Percentiles rank a stretch among this genome's conserved stretches.
These are phyloP conservation scores for Penicillium sp. DNA, from an alignment of 2,329 filamentous ascomycete species.

Conservation along the genomic window DNA sequence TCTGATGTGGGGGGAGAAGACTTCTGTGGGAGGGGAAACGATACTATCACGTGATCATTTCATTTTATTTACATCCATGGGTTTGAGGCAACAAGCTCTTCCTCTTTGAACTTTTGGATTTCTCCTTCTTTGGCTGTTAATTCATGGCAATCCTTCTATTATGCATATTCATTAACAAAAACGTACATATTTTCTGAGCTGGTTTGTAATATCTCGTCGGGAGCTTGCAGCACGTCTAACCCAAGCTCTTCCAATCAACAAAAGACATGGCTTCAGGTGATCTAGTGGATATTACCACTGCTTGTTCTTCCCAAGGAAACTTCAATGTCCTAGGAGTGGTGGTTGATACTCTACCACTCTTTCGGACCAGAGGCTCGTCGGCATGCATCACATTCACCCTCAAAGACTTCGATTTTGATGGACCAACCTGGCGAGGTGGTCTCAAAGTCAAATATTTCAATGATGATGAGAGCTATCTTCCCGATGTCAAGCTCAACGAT, in stretches of 20 bases:
- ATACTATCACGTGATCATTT: conserved; percentile 21
- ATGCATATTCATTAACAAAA: neutral
- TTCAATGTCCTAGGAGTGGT: conserved; percentile 70
- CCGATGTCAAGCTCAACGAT: conserved; percentile 56
- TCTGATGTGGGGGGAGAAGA: conserved; percentile 17
- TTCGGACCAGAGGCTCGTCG: conserved; percentile 55
- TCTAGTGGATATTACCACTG: conserved; percentile 52
- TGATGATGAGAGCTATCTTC: conserved; percentile 43
- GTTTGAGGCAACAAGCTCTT: neutral
- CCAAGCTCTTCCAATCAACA: conserved; percentile 1
- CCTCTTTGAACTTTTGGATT: neutral
- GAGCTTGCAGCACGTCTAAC: neutral
- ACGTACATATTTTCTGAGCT: neutral
- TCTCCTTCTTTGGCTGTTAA: neutral
- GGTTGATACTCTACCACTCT: conserved; percentile 61
- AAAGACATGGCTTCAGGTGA: conserved; percentile 25
- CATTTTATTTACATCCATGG: conserved; percentile 13
- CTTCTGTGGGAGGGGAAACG: conserved; percentile 26
- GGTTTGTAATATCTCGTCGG: neutral
- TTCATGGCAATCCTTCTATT: neutral
- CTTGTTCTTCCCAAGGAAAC: conserved; percentile 33
- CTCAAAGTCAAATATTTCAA: conserved; percentile 63
- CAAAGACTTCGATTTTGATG: conserved; percentile 56
- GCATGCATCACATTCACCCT: conserved; percentile 62
- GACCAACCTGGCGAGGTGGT: conserved; percentile 40